Evolutionary conservation across 176 grass and related monocot species (phyloP).

Genomic region (Carex myosuroides): DNA sequence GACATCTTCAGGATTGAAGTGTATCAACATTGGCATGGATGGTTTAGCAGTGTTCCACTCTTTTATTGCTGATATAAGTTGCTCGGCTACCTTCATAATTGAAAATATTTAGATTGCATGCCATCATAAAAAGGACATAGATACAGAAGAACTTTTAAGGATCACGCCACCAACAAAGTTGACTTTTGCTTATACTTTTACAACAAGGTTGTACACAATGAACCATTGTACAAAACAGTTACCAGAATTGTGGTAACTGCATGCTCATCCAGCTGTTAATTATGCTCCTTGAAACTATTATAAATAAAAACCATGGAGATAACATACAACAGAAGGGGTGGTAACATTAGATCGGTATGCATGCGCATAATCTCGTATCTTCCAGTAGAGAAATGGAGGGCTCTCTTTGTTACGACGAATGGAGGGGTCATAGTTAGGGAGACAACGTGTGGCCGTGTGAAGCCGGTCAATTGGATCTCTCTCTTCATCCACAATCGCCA

Average conservation of each 20-base stretch:
- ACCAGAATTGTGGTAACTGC: background rate
- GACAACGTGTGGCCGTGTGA: slow-evolving; percentile 32
- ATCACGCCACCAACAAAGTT: background rate
- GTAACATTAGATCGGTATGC: slow-evolving; percentile 67
- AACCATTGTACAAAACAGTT: background rate
- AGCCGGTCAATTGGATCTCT: slow-evolving; percentile 58
- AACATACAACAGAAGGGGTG: slow-evolving; percentile 57
- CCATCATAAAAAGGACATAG: background rate
- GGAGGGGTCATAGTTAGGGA: slow-evolving; percentile 38
- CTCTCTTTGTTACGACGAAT: slow-evolving; percentile 24
- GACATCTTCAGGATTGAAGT: slow-evolving; percentile 56
- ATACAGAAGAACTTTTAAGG: background rate
- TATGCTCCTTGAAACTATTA: background rate
- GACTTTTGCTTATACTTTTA: background rate
- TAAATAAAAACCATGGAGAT: background rate
- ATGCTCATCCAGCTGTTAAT: background rate
- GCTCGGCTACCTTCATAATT: slow-evolving; percentile 59
- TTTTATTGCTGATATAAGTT: slow-evolving; percentile 58
- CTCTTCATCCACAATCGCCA: slow-evolving; percentile 48
- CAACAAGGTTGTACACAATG: background rate
- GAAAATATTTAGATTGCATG: background rate
- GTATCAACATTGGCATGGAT: slow-evolving; percentile 66
- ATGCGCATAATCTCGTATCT: slow-evolving; percentile 82
- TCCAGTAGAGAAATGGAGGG: slow-evolving; percentile 79
- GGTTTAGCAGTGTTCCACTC: slow-evolving; percentile 60